Evolutionary conservation across 306 rosid species (phyloP), one percentile per base, ranked within the genome.

Genomic region (Medicago arabica): DNA sequence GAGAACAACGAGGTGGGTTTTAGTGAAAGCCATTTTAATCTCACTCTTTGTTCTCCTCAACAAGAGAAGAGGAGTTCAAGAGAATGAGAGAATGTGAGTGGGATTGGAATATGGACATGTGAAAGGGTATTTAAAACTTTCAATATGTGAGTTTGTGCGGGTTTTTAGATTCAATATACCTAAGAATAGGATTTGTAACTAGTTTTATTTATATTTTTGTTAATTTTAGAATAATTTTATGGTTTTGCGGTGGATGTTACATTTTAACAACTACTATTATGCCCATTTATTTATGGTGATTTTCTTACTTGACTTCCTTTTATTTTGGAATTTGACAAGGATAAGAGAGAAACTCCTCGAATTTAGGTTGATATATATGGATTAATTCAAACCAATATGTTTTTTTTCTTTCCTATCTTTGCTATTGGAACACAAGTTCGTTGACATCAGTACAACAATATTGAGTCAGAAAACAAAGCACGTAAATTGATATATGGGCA

Each of bases 11-110:
- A 15, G 13, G 12, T 61, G 49, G 58, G 13, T 47, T 50, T 50
- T 80, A 23, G 1, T 12, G 67, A 69, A 74, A 59, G 13, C 60
- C 84, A 67, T 67, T 34, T 34, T 0, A 7, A 14, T 28, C 3
- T 28, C n/a, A 31, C 19, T 67, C 39, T 38, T 67, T 11, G 4
- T 43, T 21, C 55, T 43, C 55, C 72, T 67, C 72, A 15, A 41
- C 44, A 1, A 12, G 54, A 1, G 34, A 7, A 65, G 36, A 40
- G 54, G 55, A 43, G 55, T 7, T 5, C 4, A 8, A 6, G 38
- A 43, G 12, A 7, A 34, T 9, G n/a, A 12, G 21, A 65, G n/a
- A 14, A 19, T 5, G 10, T 34, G 7, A 7, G 38, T 31, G 3
- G 72, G 72, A 11, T 44, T 21, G 18, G 19, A 67, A 67, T 67